Percentiles rank a stretch among this genome's conserved stretches.
Evolutionary conservation across 2,329 filamentous ascomycete genomes (phyloP).

Genomic region (Chaetomiaceae sp.): DNA sequence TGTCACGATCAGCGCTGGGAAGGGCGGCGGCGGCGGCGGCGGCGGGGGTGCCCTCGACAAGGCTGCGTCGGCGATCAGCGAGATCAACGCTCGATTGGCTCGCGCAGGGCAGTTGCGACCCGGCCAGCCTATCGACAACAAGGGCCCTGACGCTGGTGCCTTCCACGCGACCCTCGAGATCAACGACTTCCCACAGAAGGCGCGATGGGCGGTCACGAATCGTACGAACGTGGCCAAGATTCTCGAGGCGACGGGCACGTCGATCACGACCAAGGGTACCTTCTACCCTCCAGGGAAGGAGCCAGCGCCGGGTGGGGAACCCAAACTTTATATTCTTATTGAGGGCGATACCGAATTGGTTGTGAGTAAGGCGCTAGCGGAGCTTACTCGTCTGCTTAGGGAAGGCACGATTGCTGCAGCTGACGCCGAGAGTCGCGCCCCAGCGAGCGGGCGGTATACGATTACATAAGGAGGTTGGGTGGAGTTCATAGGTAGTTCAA

Average conservation of each 20-base stretch:
- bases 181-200: constrained; percentile 99
- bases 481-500: too few species aligned
- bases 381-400: constrained; percentile 80
- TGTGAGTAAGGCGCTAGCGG: constrained; percentile 84
- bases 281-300: constrained; percentile 83
- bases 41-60: constrained; percentile 75
- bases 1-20: constrained; percentile 51
- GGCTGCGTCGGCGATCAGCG: constrained; percentile 83
- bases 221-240: constrained; percentile 98
- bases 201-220: constrained; percentile 97
- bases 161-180: constrained; percentile 98
- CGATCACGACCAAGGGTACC: constrained; percentile 94
- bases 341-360: constrained; percentile 94
- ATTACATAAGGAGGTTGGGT: constrained; percentile 57
- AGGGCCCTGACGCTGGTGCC: constrained; percentile 91
- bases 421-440: constrained; percentile 77
- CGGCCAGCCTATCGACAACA: constrained; percentile 96
- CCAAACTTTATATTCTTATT: constrained; percentile 97
- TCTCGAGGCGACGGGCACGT: constrained; percentile 87
- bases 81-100: constrained; percentile 85
- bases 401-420: constrained; percentile 88
- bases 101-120: constrained; percentile 85
- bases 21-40: constrained; percentile 53
- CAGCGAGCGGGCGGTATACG: constrained; percentile 77
- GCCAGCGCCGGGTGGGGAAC: constrained; percentile 66